Evolutionary conservation across 2,329 filamentous ascomycete species (phyloP).

Genomic region (Emydomyces testavorans): DNA sequence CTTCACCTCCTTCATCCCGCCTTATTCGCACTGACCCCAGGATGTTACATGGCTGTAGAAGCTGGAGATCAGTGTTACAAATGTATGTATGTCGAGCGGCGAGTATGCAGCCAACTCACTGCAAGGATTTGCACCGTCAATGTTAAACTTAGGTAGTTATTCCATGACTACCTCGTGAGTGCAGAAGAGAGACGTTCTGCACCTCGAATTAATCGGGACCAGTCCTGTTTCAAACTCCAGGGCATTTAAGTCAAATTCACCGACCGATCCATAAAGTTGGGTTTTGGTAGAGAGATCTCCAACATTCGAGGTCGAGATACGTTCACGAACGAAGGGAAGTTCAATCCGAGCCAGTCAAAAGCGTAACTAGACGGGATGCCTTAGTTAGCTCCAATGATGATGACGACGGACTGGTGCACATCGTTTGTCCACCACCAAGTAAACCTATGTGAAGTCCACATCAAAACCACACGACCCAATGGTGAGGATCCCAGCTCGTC

Average conservation of each 20-base stretch:
- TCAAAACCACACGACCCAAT: background rate
- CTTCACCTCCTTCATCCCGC: conserved; percentile 2
- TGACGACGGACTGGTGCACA: background rate
- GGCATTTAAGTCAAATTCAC: too few species aligned
- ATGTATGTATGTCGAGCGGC: too few species aligned
- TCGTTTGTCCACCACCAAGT: too few species aligned
- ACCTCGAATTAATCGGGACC: too few species aligned
- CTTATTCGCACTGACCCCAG: conserved; percentile 3
- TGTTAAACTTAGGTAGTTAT: too few species aligned
- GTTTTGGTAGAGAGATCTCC: too few species aligned
- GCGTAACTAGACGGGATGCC: background rate
- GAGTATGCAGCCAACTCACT: too few species aligned
- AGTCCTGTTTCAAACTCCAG: too few species aligned
- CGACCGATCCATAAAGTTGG: too few species aligned
- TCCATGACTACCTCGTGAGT: too few species aligned
- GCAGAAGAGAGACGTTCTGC: too few species aligned
- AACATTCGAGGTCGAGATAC: background rate
- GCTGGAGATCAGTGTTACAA: background rate
- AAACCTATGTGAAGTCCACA: background rate
- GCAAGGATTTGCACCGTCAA: too few species aligned
- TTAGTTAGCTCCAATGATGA: background rate
- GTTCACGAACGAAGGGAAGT: background rate
- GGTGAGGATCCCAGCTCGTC: background rate
- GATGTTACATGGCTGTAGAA: background rate
- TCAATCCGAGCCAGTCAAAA: conserved; percentile 1